phyloP scores from a whole-genome alignment of 495 filamentous ascomycete genomes.

The Penicillium macrosclerotiorum region DNA sequence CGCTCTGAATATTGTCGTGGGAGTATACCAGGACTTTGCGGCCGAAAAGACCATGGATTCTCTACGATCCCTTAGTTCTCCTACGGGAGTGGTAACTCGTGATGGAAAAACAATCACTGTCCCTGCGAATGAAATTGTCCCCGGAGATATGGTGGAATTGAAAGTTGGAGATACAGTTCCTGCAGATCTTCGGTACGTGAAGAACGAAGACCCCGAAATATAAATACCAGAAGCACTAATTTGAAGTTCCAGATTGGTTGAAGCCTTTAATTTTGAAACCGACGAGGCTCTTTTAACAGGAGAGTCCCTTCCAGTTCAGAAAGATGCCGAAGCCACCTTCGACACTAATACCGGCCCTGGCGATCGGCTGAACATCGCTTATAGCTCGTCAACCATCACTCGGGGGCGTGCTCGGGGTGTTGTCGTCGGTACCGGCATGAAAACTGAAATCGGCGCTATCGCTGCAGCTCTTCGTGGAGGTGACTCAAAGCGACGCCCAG shows the following conservation, averaged over 20 bases:
- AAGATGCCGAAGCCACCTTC: conserved; percentile 47
- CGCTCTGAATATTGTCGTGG: conserved; percentile 63
- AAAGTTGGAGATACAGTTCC: conserved; percentile 85
- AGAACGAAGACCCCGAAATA: not conserved
- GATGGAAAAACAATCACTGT: conserved; percentile 52
- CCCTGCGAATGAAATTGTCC: conserved; percentile 55
- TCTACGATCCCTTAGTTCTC: conserved; percentile 59
- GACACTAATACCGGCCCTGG: conserved; percentile 57
- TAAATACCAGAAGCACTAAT: conserved; percentile 2
- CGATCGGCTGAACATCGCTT: conserved; percentile 69
- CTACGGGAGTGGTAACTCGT: conserved; percentile 57
- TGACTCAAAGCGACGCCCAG: conserved; percentile 43
- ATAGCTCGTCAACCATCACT: conserved; percentile 69
- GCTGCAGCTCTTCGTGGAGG: conserved; percentile 58
- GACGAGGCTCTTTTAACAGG: conserved; percentile 75
- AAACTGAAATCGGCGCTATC: conserved; percentile 70
- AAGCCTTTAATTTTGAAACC: conserved; percentile 69
- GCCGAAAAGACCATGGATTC: conserved; percentile 79
- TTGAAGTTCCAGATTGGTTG: conserved; percentile 45
- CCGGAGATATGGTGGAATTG: conserved; percentile 67
- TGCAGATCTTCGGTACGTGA: conserved; percentile 56
- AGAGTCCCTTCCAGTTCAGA: conserved; percentile 72
- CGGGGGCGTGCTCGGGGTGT: conserved; percentile 68
- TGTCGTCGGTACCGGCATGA: conserved; percentile 69
- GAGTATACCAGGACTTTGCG: conserved; percentile 68